Conservation (phyloP, 2,329 filamentous ascomycete genomes). For the Capronia coronata region DNA sequence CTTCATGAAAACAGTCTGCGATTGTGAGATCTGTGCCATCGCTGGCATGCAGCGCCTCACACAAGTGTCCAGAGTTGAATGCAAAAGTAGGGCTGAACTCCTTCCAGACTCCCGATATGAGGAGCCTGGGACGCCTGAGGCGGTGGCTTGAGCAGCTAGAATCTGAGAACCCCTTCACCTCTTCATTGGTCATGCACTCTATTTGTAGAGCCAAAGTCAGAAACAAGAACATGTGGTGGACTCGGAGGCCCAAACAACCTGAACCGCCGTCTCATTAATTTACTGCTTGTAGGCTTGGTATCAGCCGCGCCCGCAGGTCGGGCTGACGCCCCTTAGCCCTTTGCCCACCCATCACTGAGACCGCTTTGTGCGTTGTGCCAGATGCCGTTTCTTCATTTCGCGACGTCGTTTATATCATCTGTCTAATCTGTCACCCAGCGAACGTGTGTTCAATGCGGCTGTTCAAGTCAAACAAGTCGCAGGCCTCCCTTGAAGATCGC, state of each 20-base stretch:
- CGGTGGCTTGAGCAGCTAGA: background rate
- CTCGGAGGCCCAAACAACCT: background rate
- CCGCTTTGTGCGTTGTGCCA: too few relatives aligned
- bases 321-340: constrained; percentile 1
- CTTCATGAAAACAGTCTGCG: background rate
- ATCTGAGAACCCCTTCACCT: too few relatives aligned
- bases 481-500: constrained; percentile 27
- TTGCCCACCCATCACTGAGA: background rate
- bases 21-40: background rate
- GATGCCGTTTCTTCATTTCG: constrained; percentile 1
- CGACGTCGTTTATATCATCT: constrained; percentile 10
- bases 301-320: background rate
- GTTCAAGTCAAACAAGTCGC: constrained; percentile 29
- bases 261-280: background rate
- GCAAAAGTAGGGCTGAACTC: background rate
- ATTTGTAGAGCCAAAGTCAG: background rate
- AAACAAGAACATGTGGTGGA: background rate
- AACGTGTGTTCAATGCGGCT: constrained; percentile 25
- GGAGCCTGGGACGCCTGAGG: background rate
- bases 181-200: background rate
- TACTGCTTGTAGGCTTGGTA: background rate
- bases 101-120: background rate
- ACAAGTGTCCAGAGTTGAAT: too few relatives aligned
- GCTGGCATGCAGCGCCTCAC: background rate
- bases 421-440: constrained; percentile 5